Percentiles rank a stretch among this genome's conserved stretches.
Evolutionary conservation across 2,329 filamentous ascomycete genomes (phyloP).

Genomic region (Sarocladium brachiariae): DNA sequence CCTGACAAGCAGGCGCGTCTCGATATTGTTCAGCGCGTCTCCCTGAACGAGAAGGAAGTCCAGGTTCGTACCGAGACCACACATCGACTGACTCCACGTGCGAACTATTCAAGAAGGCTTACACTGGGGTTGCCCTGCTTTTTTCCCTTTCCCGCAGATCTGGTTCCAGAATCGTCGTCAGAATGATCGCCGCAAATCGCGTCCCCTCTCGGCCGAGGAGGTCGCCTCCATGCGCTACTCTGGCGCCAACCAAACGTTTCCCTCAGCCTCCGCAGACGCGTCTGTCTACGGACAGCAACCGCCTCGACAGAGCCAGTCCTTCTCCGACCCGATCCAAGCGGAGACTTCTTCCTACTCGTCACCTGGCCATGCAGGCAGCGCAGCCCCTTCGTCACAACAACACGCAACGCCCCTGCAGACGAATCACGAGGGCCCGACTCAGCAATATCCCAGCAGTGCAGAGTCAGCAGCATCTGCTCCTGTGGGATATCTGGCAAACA

Average conservation of each 20-base stretch:
- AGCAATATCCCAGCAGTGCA: slow-evolving; percentile 3
- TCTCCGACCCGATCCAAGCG: not conserved
- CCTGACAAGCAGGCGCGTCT: slow-evolving; percentile 85
- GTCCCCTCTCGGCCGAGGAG: slow-evolving; percentile 73
- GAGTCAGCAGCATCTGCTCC: slow-evolving; percentile 18
- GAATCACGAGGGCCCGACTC: not conserved
- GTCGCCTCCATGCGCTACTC: slow-evolving; percentile 55
- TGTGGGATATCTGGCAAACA: slow-evolving; percentile 46
- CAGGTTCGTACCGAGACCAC: slow-evolving; percentile 62
- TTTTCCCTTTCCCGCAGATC: slow-evolving; percentile 56
- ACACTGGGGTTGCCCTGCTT: not conserved
- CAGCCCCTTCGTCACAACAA: not conserved
- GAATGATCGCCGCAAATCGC: slow-evolving; percentile 83
- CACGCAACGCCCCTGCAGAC: not conserved
- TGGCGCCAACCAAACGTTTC: slow-evolving; percentile 39
- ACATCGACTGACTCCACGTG: no score
- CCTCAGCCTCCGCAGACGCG: not conserved
- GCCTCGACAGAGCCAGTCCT: not conserved
- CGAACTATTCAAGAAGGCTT: no score
- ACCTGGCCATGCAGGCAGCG: not conserved
- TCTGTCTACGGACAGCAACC: slow-evolving; percentile 17
- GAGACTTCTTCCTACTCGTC: slow-evolving; percentile 3
- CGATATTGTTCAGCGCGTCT: slow-evolving; percentile 76
- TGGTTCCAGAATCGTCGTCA: slow-evolving; percentile 97
- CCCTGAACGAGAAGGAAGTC: slow-evolving; percentile 90